These are phyloP conservation scores for Fragaria ananassa DNA, from an alignment of 306 rosid genomes.

Conservation along the genomic window DNA sequence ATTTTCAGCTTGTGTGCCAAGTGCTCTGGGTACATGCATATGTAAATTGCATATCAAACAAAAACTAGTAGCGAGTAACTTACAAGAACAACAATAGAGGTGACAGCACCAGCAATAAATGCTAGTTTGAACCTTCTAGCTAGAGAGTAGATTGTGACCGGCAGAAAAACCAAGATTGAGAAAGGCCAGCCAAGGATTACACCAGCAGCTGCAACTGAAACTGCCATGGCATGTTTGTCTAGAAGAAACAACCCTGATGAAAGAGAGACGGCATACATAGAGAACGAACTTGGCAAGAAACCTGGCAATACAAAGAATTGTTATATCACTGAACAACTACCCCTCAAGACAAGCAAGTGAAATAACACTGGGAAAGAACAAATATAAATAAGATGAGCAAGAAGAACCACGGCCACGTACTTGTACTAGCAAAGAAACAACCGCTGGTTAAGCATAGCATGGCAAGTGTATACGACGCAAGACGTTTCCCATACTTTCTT, in stretches of 20 bases:
- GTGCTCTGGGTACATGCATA: slow-evolving; percentile 12
- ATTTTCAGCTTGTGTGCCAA: neutral
- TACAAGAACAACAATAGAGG: slow-evolving; percentile 75
- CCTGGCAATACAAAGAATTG: slow-evolving; percentile 41
- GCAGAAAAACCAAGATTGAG: slow-evolving; percentile 91
- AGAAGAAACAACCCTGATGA: slow-evolving; percentile 91
- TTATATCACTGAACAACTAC: neutral
- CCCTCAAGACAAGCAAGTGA: neutral
- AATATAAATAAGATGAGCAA: neutral
- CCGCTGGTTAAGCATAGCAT: slow-evolving; percentile 97
- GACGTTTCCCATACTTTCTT: slow-evolving; percentile 83
- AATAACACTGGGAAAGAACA: neutral
- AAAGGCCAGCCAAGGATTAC: slow-evolving; percentile 99
- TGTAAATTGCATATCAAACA: slow-evolving; percentile 8
- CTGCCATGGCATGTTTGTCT: slow-evolving; percentile 69
- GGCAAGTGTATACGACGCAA: slow-evolving; percentile 89
- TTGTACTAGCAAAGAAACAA: slow-evolving; percentile 97
- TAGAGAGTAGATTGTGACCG: slow-evolving; percentile 70
- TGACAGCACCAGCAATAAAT: slow-evolving; percentile 67
- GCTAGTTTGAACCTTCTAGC: slow-evolving; percentile 54
- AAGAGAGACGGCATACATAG: slow-evolving; percentile 91
- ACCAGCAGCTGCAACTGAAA: slow-evolving; percentile 75
- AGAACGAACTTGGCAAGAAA: slow-evolving; percentile 98
- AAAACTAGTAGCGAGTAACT: slow-evolving; percentile 31
- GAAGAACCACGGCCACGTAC: slow-evolving; percentile 50